Base-by-base conservation (phyloP, 2,329 filamentous ascomycete species). In the Pochonia chlamydosporia region DNA sequence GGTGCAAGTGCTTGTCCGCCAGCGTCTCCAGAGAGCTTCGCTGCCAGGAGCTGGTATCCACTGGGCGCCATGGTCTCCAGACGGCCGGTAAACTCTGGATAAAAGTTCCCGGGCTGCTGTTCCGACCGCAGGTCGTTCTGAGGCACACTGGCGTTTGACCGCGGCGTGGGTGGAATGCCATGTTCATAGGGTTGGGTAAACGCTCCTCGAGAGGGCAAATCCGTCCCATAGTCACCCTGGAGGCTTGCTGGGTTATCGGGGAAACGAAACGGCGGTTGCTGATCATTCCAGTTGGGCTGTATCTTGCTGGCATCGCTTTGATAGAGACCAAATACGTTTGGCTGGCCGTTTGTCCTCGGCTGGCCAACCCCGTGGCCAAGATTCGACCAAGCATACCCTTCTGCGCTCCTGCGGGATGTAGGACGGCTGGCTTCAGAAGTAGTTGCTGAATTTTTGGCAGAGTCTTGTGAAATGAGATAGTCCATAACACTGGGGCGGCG, bases 31-130 rank as follows among this genome's bases (percentile, higher is more conserved):
- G 54, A 59, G 4, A 87, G 61, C 42, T 72, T 74, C 2, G 76
- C 71, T 1, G 84, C 81, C 9, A 87, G 63, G 3, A 81, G 68
- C 53, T 85, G 79, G 56, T 87, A 87, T 0, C 83, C 83, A 3
- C 74, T 74, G 31, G 75, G 54, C 9, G 71, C 26, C 35, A 40
- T 49, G 13, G 31, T 35, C n/a, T 44, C 28, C 13, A 43, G 33
- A 44, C 11, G 39, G 37, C 16, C 37, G 31, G 41, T 18, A 43
- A 33, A 28, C 14, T 47, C 44, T 11, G 44, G 24, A 39, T 43
- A 30, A 13, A 21, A 26, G 5, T 40, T 24, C 20, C 25, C 26
- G 16, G 28, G 3, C 20, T 40, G 44, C 11, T 35, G 21, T 5
- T 45, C 49, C n/a, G 49, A 41, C 14, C 31, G 39, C 14, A 14